These are phyloP conservation scores for Neopestalotiopsis clavispora DNA, from an alignment of 2,329 filamentous ascomycete genomes.

Conservation along the genomic window DNA sequence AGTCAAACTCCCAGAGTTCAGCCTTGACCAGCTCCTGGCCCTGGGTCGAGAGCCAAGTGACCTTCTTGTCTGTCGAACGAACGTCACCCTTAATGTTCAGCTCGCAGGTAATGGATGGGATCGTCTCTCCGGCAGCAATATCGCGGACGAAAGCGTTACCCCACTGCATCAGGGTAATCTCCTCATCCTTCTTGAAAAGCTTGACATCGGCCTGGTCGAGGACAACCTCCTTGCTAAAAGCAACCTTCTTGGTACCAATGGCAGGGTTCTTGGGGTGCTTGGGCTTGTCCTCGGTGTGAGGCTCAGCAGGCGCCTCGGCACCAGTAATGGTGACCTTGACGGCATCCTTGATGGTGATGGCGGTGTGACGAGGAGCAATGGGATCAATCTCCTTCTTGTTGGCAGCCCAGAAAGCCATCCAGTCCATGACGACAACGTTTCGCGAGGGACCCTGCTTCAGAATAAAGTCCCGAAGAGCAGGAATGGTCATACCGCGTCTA, in stretches of 20 bases:
- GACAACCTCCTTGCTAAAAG: constrained; percentile 75
- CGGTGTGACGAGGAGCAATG: constrained; percentile 74
- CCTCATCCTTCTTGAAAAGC: constrained; percentile 81
- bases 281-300: constrained; percentile 75
- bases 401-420: constrained; percentile 73
- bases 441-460: constrained; percentile 83
- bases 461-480: constrained; percentile 82
- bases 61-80: constrained; percentile 94
- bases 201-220: constrained; percentile 88
- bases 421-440: constrained; percentile 85
- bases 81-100: constrained; percentile 93
- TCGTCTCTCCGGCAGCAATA: constrained; percentile 60
- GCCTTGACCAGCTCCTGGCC: constrained; percentile 79
- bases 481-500: constrained; percentile 78
- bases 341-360: constrained; percentile 71
- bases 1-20: constrained; percentile 93
- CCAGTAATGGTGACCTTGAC: constrained; percentile 75
- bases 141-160: constrained; percentile 83
- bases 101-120: constrained; percentile 77
- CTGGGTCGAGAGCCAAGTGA: constrained; percentile 86
- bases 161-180: constrained; percentile 97
- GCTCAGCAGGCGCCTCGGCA: constrained; percentile 65
- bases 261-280: constrained; percentile 89
- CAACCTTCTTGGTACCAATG: constrained; percentile 84
- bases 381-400: constrained; percentile 88